A percentile compares a stretch with the other conserved stretches of the same genome.
Evolutionary conservation across 331 rosid genomes (phyloP).

Genomic region (Malus hybrid): DNA sequence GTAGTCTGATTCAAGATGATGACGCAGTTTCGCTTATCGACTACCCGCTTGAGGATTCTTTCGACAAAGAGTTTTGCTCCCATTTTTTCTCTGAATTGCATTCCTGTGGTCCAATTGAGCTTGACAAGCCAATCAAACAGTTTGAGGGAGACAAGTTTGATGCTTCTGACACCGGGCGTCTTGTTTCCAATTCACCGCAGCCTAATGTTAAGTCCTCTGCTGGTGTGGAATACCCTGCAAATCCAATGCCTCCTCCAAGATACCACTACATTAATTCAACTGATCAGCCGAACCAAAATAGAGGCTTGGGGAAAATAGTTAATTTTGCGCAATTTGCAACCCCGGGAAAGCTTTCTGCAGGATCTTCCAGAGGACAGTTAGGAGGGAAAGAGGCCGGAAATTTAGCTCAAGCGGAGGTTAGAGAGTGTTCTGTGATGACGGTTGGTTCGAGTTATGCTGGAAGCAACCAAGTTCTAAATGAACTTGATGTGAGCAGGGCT

Average conservation of each 20-base stretch:
- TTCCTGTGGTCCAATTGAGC: slow-evolving; percentile 38
- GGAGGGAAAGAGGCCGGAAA: slow-evolving; percentile 26
- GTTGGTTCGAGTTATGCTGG: slow-evolving; percentile 72
- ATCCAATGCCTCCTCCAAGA: slow-evolving; percentile 52
- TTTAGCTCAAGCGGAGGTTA: slow-evolving; percentile 31
- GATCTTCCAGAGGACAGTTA: slow-evolving; percentile 29
- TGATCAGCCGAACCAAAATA: slow-evolving; percentile 20
- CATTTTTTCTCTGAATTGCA: slow-evolving; percentile 44
- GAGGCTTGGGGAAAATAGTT: slow-evolving; percentile 22
- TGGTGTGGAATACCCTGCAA: slow-evolving; percentile 30
- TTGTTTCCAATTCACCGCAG: slow-evolving; percentile 20
- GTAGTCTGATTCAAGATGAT: slow-evolving; percentile 46
- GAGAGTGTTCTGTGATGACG: slow-evolving; percentile 57
- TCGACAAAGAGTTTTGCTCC: slow-evolving; percentile 54
- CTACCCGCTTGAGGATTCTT: slow-evolving; percentile 54
- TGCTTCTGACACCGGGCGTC: slow-evolving; percentile 16
- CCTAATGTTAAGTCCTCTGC: slow-evolving; percentile 24
- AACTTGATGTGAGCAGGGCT: slow-evolving; percentile 33
- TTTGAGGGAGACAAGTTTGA: slow-evolving; percentile 39
- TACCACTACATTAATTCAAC: slow-evolving; percentile 33
- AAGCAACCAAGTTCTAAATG: slow-evolving; percentile 59
- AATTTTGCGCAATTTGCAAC: slow-evolving; percentile 38
- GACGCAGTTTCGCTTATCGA: slow-evolving; percentile 60
- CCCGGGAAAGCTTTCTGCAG: slow-evolving; percentile 16
- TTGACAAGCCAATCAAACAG: slow-evolving; percentile 35